phyloP scores from a whole-genome alignment of 768 basidiomycete species.

The Calocera viscosa region DNA sequence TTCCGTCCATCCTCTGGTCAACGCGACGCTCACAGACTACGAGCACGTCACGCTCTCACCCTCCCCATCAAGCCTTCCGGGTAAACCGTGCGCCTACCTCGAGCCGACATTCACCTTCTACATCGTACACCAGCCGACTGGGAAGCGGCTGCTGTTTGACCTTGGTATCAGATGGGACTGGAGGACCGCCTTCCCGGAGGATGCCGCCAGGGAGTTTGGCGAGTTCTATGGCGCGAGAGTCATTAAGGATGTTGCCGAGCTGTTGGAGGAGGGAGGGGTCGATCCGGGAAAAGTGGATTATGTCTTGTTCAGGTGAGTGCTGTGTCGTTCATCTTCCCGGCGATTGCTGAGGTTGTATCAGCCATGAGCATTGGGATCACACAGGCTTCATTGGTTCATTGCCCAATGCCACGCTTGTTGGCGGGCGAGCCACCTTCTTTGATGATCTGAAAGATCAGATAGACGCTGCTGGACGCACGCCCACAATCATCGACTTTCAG shows the following conservation, averaged over 20 bases:
- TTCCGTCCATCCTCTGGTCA: neutral
- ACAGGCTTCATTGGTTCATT: neutral
- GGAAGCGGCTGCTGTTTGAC: neutral
- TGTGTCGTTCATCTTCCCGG: neutral
- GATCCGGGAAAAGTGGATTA: neutral
- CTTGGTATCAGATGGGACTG: neutral
- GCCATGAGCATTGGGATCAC: neutral
- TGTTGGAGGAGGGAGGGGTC: neutral
- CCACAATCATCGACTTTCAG: neutral
- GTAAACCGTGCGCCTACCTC: neutral
- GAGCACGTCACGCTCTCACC: neutral
- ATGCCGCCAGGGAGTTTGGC: neutral
- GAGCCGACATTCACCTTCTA: neutral
- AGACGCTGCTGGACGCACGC: neutral
- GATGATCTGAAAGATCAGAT: neutral
- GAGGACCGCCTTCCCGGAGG: neutral
- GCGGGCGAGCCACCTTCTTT: neutral
- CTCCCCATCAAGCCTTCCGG: neutral
- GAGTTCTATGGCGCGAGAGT: neutral
- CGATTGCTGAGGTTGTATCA: neutral
- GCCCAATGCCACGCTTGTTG: neutral
- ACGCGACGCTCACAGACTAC: neutral
- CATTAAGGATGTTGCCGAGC: neutral
- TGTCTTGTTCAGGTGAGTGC: neutral
- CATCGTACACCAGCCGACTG: neutral